Base-by-base conservation (phyloP, 768 basidiomycete genomes). In the Suillus placidus region DNA sequence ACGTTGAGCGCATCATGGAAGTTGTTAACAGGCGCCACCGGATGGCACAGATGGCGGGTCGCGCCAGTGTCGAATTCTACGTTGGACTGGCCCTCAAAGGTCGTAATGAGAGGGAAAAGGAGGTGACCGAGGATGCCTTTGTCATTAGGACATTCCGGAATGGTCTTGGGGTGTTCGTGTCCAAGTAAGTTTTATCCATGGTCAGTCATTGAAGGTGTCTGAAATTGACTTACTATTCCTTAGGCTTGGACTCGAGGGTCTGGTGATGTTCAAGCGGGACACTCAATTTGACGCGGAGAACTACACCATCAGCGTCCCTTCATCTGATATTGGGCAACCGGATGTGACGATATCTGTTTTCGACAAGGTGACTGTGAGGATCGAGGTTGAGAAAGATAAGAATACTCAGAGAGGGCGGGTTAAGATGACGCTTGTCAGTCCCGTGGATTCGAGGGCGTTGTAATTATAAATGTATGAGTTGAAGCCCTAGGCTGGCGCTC, bases 31-130 rank as follows among this genome's bases (percentile, higher is more conserved):
- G 89, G 51, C 85, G 96, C 20, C 97, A 99, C 75, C 86, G 97
- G 34, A 92, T 97, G 87, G 97, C 97, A 0, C 97, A 99, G 73
- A 97, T 96, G 92, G 97, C 97, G 0, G 89, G 96, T 4, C 84
- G 97, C 16, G 97, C 97, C 0, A 97, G 94, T 74, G 91, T 98
- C 38, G 97, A 99, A 78, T 99, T 99, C 70, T 99, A 97, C 71
- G 95, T 98, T 34, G 96, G 97, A 0, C 80, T 99, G 18, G 95
- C 96, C 5, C 78, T 99, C 67, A 94, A 94, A 69, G 87, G 85
- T 3, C 82, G 89, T 16, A 84, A 84, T 54, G 73, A 82, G 68
- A 73, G 76, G 64, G 87, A 71, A 65, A 79, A 63, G 14, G 76
- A 78, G 13, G 88, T 93, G 13, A 78, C 72, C 3, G 94, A 96